phyloP scores from a whole-genome alignment of 2,329 filamentous ascomycete species.

The Tolypocladium amazonense region DNA sequence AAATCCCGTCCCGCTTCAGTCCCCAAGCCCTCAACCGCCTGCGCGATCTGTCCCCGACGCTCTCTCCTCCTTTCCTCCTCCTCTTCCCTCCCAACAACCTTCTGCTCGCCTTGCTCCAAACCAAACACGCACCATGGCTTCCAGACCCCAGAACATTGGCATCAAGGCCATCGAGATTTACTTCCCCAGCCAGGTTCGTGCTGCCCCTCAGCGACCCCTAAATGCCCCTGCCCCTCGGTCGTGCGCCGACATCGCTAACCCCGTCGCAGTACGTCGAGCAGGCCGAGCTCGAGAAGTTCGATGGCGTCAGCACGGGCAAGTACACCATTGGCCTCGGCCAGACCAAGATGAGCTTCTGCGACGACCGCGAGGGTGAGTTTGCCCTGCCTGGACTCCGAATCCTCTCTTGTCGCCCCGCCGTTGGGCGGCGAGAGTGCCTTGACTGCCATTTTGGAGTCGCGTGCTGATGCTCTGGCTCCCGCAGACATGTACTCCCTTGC shows the following conservation, averaged over 20 bases:
- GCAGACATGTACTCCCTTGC: slow-evolving; percentile 81
- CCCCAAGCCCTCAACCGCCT: neutral
- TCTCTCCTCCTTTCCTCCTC: neutral
- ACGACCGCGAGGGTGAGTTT: slow-evolving; percentile 72
- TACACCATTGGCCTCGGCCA: slow-evolving; percentile 88
- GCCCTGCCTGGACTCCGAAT: slow-evolving; percentile 4
- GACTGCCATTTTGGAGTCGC: neutral
- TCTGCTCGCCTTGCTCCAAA: neutral
- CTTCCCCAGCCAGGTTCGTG: slow-evolving; percentile 65
- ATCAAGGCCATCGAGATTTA: slow-evolving; percentile 91
- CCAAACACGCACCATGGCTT: slow-evolving; percentile 41
- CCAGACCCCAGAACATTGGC: slow-evolving; percentile 77
- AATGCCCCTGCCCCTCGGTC: slow-evolving; percentile 4
- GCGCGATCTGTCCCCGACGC: no score
- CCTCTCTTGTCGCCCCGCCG: slow-evolving; percentile 3
- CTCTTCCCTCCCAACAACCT: neutral
- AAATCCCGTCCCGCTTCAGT: slow-evolving; percentile 2
- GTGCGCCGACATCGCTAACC: slow-evolving; percentile 16
- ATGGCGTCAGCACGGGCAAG: slow-evolving; percentile 72
- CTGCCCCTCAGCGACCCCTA: slow-evolving; percentile 1
- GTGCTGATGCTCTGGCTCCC: slow-evolving; percentile 1
- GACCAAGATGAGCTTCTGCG: slow-evolving; percentile 88
- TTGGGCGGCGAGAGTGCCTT: neutral
- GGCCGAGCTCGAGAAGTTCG: slow-evolving; percentile 72
- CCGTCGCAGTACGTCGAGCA: slow-evolving; percentile 69